Evolutionary conservation across 2,329 filamentous ascomycete species (phyloP), one percentile per base, ranked within the genome.

Genomic region (Scleromitrula shiraiana): DNA sequence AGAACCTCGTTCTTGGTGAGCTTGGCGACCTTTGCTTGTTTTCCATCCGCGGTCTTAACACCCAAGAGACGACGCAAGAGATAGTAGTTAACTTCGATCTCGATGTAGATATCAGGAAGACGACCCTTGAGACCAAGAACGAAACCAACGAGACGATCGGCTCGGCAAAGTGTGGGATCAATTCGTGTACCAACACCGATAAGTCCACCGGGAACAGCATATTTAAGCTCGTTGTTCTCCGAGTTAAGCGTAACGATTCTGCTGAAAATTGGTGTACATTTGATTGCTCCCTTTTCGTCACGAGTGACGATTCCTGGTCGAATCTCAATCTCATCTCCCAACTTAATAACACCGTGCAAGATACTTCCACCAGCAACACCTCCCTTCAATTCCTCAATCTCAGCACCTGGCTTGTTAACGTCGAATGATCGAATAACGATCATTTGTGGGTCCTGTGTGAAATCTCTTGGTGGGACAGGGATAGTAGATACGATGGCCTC

Each of bases 51-150:
- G 39, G 93, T 95, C 74, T 94, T 90, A 63, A 98, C 93, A 81
- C 93, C 93, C 49, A 98, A 80, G 54, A 98, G 77, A 62, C 93
- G 81, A 62, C 91, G 86, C 55, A 98, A 83, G 53, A 98, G 78
- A 78, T 97, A 98, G 77, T 97, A 98, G 80, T 97, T 97, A 70
- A 96, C 90, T 73, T 98, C 93, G 53, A 98, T 85, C 71, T 98
- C 93, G 60, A 85, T 93, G 76, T 97, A 98, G 68, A 98, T 97
- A 65, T 93, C 88, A 41, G 93, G 93, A 20, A 98, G 82, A 61
- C 85, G 82, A 58, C 93, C 93, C 71, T 90, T 90, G 61, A 96
- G 84, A 67, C 93, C 93, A 52, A 98, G 82, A 44, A 98, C 93
- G 78, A 95, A 95, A 67, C 93, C 93, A 59, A 98, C 93, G 9